Evolutionary conservation across 306 rosid genomes (phyloP).

Genomic region (Hippophae gyantsensis): DNA sequence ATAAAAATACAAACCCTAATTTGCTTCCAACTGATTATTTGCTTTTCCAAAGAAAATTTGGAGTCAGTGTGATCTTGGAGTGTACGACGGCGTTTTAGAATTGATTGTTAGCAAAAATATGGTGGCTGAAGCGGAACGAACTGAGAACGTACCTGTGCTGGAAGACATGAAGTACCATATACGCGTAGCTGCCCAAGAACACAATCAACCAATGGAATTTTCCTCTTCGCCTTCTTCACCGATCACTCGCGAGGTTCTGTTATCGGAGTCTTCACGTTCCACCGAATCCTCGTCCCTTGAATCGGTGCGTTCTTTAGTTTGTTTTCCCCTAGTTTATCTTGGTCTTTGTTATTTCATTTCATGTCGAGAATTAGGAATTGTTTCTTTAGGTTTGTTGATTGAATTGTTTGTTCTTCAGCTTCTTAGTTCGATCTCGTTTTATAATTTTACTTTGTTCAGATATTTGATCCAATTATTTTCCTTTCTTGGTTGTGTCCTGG

Average conservation of each 20-base stretch:
- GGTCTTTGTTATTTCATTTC: constrained; percentile 3
- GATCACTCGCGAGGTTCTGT: constrained; percentile 37
- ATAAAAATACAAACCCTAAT: no score
- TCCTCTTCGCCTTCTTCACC: constrained; percentile 46
- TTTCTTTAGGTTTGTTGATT: not conserved
- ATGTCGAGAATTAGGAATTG: not conserved
- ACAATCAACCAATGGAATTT: constrained; percentile 37
- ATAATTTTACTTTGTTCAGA: no score
- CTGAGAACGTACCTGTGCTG: constrained; percentile 41
- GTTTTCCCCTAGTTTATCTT: not conserved
- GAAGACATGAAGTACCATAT: constrained; percentile 51
- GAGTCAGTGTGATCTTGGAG: not conserved
- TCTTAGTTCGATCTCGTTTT: not conserved
- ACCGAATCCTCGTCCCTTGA: constrained; percentile 21
- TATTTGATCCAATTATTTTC: no score
- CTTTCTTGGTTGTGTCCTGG: not conserved
- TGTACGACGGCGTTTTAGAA: constrained; percentile 12
- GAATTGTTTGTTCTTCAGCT: not conserved
- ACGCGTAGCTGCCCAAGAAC: constrained; percentile 45
- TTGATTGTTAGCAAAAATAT: constrained; percentile 47
- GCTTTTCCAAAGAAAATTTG: not conserved
- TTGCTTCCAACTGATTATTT: no score
- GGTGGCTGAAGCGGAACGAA: constrained; percentile 58
- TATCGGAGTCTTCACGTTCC: constrained; percentile 12
- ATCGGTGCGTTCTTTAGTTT: constrained; percentile 11